phyloP scores from a whole-genome alignment of 73 alveolate species.

The Paramecium caudatum region DNA sequence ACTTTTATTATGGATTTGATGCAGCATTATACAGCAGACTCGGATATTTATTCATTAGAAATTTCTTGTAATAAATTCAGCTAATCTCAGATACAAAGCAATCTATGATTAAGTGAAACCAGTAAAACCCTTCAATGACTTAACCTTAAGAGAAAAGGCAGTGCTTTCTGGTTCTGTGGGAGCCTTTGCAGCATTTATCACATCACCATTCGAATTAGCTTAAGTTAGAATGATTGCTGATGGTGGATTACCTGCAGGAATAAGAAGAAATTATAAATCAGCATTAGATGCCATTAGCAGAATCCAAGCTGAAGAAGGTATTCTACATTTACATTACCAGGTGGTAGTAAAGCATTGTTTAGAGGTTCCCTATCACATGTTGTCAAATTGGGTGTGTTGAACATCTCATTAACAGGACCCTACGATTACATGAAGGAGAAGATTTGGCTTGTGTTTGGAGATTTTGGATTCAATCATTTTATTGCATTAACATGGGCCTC shows the following conservation, averaged over 20 bases:
- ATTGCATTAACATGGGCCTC: slow-evolving; percentile 73
- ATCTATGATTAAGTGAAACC: slow-evolving; percentile 76
- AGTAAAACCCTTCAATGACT: slow-evolving; percentile 74
- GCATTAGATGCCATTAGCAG: slow-evolving; percentile 69
- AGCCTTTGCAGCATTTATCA: slow-evolving; percentile 74
- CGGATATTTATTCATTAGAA: slow-evolving; percentile 75
- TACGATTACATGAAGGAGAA: slow-evolving; percentile 75
- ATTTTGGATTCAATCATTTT: slow-evolving; percentile 69
- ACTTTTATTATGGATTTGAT: slow-evolving; percentile 74
- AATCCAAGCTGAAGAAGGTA: slow-evolving; percentile 66
- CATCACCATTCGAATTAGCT: slow-evolving; percentile 75
- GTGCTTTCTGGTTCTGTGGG: slow-evolving; percentile 73
- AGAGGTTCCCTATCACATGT: slow-evolving; percentile 75
- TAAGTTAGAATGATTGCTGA: slow-evolving; percentile 75
- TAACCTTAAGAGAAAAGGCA: slow-evolving; percentile 76
- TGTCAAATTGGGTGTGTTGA: slow-evolving; percentile 59
- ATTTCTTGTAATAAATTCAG: slow-evolving; percentile 32
- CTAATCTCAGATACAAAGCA: slow-evolving; percentile 53
- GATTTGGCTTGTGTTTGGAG: slow-evolving; percentile 75
- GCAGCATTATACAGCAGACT: slow-evolving; percentile 72
- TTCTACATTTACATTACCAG: background rate
- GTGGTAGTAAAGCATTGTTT: slow-evolving; percentile 71
- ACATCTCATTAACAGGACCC: slow-evolving; percentile 75
- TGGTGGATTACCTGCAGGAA: slow-evolving; percentile 69
- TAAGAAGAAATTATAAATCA: slow-evolving; percentile 69